Evolutionary conservation across 2,329 filamentous ascomycete species (phyloP).

Genomic region (Pseudonectria foliicola): DNA sequence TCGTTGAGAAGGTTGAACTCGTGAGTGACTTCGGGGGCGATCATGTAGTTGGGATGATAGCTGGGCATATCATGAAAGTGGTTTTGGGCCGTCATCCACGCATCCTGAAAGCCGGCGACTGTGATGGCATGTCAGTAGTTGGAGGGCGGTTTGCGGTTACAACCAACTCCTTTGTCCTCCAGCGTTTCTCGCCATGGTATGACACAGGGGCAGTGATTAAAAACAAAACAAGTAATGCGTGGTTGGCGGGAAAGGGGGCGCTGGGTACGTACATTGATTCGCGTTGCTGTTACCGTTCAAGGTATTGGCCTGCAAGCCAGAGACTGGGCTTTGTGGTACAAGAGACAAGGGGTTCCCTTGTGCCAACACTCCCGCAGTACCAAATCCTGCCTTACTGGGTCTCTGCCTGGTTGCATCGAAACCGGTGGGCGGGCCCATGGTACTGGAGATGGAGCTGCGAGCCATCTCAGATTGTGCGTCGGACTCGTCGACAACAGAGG

Average conservation of each 20-base stretch:
- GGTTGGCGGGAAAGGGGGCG: conserved; percentile 12
- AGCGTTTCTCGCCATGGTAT: too few species aligned
- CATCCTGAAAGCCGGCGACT: conserved; percentile 76
- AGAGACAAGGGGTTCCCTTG: conserved; percentile 55
- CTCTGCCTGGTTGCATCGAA: conserved; percentile 28
- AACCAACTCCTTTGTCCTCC: too few species aligned
- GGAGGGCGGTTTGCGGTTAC: conserved; percentile 1
- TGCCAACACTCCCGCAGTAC: conserved; percentile 35
- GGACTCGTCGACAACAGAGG: conserved; percentile 54
- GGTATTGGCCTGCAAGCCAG: conserved; percentile 57
- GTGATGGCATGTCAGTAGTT: conserved; percentile 23
- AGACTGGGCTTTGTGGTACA: conserved; percentile 63
- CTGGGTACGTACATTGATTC: conserved; percentile 63
- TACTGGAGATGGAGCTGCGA: conserved; percentile 49
- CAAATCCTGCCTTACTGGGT: conserved; percentile 37
- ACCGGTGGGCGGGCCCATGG: conserved; percentile 45
- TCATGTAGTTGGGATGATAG: conserved; percentile 92
- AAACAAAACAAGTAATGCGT: conserved; percentile 16
- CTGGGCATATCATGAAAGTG: conserved; percentile 83
- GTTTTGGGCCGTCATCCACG: conserved; percentile 72
- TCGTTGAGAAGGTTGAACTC: conserved; percentile 97
- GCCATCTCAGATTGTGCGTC: conserved; percentile 43
- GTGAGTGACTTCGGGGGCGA: conserved; percentile 83
- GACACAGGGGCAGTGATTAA: conserved; percentile 8
- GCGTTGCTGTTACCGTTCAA: conserved; percentile 49